phyloP scores from a whole-genome alignment of 371 early-diverging fungal genomes.

The Syncephalastrum monosporum region DNA sequence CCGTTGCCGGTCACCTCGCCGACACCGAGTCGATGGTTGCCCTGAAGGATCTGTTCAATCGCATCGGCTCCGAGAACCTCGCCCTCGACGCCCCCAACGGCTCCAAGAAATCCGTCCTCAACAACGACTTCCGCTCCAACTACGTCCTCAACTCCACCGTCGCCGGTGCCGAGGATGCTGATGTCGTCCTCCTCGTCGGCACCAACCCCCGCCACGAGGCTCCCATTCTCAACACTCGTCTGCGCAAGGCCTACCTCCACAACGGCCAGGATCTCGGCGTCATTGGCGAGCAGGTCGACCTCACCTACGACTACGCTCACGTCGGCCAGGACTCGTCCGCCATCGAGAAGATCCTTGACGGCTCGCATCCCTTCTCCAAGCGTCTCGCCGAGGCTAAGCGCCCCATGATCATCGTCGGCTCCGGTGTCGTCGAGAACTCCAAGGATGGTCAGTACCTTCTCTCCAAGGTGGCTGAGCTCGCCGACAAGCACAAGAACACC shows the following conservation, averaged over 20 bases:
- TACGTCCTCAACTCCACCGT: slow-evolving; percentile 86
- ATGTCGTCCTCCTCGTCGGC: slow-evolving; percentile 89
- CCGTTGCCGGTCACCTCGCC: slow-evolving; percentile 92
- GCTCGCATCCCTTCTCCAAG: slow-evolving; percentile 73
- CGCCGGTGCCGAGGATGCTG: slow-evolving; percentile 88
- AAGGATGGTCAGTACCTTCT: slow-evolving; percentile 71
- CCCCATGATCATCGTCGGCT: slow-evolving; percentile 91
- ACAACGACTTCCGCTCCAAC: slow-evolving; percentile 86
- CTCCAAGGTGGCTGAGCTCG: slow-evolving; percentile 65
- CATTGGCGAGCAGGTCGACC: slow-evolving; percentile 73
- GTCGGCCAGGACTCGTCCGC: slow-evolving; percentile 70
- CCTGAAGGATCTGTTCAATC: slow-evolving; percentile 92
- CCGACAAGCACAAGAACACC: slow-evolving; percentile 68
- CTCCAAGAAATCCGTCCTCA: slow-evolving; percentile 56
- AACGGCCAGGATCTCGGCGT: slow-evolving; percentile 79
- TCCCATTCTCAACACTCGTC: slow-evolving; percentile 91
- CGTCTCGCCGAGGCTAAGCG: slow-evolving; percentile 82
- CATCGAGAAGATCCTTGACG: slow-evolving; percentile 71
- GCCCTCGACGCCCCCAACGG: slow-evolving; percentile 71
- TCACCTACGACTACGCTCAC: slow-evolving; percentile 92
- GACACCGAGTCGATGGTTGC: slow-evolving; percentile 84
- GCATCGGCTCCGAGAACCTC: slow-evolving; percentile 83
- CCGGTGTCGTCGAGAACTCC: slow-evolving; percentile 74
- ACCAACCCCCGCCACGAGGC: slow-evolving; percentile 98
- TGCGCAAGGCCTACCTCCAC: slow-evolving; percentile 91